Base-by-base conservation (phyloP, 225 moss, liverwort and hornwort genomes). In the Marchantia paleacea region DNA sequence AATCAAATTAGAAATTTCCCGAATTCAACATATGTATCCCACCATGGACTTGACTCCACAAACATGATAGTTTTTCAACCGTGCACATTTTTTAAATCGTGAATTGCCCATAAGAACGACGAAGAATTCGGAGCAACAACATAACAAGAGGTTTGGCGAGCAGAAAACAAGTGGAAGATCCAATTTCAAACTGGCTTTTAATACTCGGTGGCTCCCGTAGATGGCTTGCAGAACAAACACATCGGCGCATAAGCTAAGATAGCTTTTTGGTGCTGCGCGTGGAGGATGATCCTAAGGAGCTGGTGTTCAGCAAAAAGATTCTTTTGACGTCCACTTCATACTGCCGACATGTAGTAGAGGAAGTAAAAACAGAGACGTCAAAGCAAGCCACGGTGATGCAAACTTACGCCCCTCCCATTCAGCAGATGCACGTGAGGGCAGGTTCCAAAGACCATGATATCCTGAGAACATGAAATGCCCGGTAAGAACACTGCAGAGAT, bases 381-480 rank as follows among this genome's bases (percentile, higher is more conserved):
- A 81, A 82, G 79, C 78, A 81, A 75, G 69, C 82, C 70, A 79
- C 80, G 81, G 79, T 73, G 82, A 72, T 80, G 80, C 87, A 82
- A 80, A 87, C 87, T 87, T 79, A 87, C 82, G 80, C 78, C 84
- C 82, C 78, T 82, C 84, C 78, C 77, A 80, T 85, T 81, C 84
- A 83, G 74, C 84, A 82, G 76, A 62, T 75, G 75, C 54, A 75
- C 55, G 75, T 79, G 78, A 76, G 74, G 78, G 86, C 68, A 75
- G 75, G 84, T 87, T 87, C 87, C 84, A 80, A 61, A 84, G 73
- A 78, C 84, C 72, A 80, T 75, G 84, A 83, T 84, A 85, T 80
- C 82, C 87, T 87, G 87, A 79, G 80, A 83, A 85, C 82, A 85
- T 87, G 82, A 85, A 87, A 82, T 82, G 77, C 82, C 80, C 80